Evolutionary conservation across 1,139 yeast genomes (phyloP), one percentile per base, ranked within the genome.

Genomic region (Sugiyamaella pinicola): DNA sequence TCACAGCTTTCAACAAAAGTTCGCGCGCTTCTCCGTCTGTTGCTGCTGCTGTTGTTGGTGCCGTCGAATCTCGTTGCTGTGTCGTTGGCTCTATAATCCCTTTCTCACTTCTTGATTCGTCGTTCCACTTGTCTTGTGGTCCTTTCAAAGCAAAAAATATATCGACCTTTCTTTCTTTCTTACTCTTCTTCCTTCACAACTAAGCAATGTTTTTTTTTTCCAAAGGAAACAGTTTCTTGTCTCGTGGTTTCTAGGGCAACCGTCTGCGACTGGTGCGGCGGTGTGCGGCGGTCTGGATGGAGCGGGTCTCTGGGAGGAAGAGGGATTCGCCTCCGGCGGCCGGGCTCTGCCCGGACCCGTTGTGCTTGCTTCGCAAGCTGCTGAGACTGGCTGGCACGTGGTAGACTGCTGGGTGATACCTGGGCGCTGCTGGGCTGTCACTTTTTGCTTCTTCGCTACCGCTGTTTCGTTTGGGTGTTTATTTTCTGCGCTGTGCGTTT

Each of bases 171-270:
- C 15, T 31, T n/a, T 6, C 17, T 31, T n/a, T n/a, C n/a, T n/a
- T n/a, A n/a, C n/a, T n/a, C n/a, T n/a, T n/a, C n/a, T n/a, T n/a
- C n/a, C 46, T 31, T 28, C 37, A 42, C 39, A 33, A 34, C 47
- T 43, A 26, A 43, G 47, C 47, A 43, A 43, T 43, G 47, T 43
- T 43, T 43, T 43, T 43, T 43, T 43, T 42, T 43, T 43, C 47
- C 47, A 21, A 31, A 43, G 40, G 47, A 43, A 43, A 43, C 47
- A 18, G 47, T 33, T 43, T 43, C 47, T 43, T 43, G 47, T 43
- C 47, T 43, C 12, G 4, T 37, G 31, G 47, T 43, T 43, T 13
- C 47, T 43, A 43, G 39, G 47, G 47, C 31, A 43, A 43, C 47
- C 47, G 31, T 17, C 21, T 17, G 15, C 15, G 6, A 13, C n/a